These are phyloP conservation scores for Phytophthora crassamura DNA, from an alignment of 352 stramenopile species.

Conservation along the genomic window DNA sequence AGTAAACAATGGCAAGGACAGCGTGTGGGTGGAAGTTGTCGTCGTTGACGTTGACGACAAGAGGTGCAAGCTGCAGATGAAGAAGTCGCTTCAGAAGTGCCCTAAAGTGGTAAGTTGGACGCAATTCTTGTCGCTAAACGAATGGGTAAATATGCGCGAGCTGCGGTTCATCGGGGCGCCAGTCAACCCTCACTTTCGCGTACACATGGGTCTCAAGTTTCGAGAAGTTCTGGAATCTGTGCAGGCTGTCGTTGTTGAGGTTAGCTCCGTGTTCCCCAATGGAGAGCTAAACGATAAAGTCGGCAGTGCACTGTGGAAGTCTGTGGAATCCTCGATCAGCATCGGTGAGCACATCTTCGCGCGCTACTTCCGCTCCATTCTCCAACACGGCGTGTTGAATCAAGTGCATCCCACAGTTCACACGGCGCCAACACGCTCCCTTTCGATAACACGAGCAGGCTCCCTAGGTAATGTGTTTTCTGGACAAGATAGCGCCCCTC, in stretches of 20 bases:
- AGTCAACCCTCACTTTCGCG: constrained; percentile 64
- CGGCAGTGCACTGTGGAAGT: constrained; percentile 59
- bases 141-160: constrained; percentile 66
- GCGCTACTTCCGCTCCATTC: constrained; percentile 72
- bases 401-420: constrained; percentile 15
- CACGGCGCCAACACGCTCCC: constrained; percentile 6
- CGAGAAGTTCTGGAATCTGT: constrained; percentile 64
- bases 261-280: constrained; percentile 81
- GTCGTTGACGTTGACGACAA: constrained; percentile 71
- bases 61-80: constrained; percentile 69
- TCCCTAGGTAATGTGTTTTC: constrained; percentile 34
- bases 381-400: constrained; percentile 51
- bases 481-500: constrained; percentile 32
- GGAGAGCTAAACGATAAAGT: constrained; percentile 66
- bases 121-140: constrained; percentile 46
- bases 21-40: constrained; percentile 64
- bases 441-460: constrained; percentile 17
- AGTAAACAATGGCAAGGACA: constrained; percentile 78
- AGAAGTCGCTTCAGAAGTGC: constrained; percentile 53
- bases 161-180: constrained; percentile 55
- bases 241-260: constrained; percentile 67
- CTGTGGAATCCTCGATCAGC: constrained; percentile 57
- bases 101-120: constrained; percentile 47
- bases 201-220: constrained; percentile 73
- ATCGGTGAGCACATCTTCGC: constrained; percentile 77